Evolutionary conservation across 495 filamentous ascomycete genomes (phyloP), one percentile per base, ranked within the genome.

Genomic region (Penicillium soppii): DNA sequence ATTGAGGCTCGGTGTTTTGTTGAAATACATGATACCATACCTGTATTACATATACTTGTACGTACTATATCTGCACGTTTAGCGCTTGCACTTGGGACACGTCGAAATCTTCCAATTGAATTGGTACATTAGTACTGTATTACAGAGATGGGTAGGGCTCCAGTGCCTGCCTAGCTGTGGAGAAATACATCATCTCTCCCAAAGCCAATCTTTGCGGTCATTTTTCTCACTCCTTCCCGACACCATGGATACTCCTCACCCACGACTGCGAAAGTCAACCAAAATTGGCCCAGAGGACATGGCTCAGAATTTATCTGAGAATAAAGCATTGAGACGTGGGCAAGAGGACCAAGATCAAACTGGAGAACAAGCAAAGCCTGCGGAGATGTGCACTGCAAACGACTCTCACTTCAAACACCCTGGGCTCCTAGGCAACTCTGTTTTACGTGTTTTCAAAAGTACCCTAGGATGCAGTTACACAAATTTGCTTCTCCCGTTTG

Each of bases 401-500:
- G 7, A 12, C 15, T 16, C 29, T 8, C 6, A 22, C 3, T 8
- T 7, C 21, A 39, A 43, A 15, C 19, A 20, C 30, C 8, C n/a
- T 22, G 20, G 22, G 5, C 38, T 16, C n/a, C 32, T 30, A n/a
- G 25, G 30, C 4, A 35, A 27, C 17, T 49, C 38, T 22, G 29
- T 32, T 8, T 23, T 36, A n/a, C 22, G 22, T 12, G 39, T 43
- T 15, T 2, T 55, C 3, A 55, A 45, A 33, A 27, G 20, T 4
- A 30, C 39, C 15, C 33, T 55, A 13, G 46, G 45, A 29, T 49
- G 47, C 45, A 55, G 52, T 33, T 55, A 55, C 46, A 32, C 32
- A 6, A 55, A 49, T 32, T 23, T 50, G n/a, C 40, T 55, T 20
- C 46, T 57, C 26, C 42, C 56, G 1, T 62, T 56, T 32, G 43